Conservation (phyloP, 352 stramenopile species). For the Pythium brassicae region DNA sequence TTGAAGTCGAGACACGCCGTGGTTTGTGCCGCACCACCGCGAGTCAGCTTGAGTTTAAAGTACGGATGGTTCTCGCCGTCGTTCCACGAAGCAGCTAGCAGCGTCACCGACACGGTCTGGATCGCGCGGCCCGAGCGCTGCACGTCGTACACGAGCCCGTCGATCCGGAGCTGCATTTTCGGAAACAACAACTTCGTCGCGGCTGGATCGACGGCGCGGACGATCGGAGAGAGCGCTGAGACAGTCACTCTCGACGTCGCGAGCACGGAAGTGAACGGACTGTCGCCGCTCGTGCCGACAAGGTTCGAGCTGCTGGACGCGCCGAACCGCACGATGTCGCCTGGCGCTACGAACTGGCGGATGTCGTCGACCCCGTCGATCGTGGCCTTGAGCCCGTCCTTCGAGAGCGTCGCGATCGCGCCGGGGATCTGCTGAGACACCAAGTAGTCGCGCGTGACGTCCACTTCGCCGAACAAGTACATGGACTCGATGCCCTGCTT, state of each 20-base stretch:
- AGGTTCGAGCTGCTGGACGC: constrained; percentile 31
- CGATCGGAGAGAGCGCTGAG: constrained; percentile 37
- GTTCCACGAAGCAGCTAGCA: constrained; percentile 25
- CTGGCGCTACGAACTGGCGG: constrained; percentile 51
- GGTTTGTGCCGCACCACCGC: constrained; percentile 22
- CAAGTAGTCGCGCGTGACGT: constrained; percentile 47
- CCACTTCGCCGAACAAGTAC: constrained; percentile 70
- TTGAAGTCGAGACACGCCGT: constrained; percentile 43
- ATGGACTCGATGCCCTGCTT: constrained; percentile 77
- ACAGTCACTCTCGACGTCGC: constrained; percentile 50
- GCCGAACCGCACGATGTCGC: constrained; percentile 67
- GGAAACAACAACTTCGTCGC: constrained; percentile 64
- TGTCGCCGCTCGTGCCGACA: constrained; percentile 60
- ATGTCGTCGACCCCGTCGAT: constrained; percentile 59
- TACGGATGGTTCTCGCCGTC: constrained; percentile 7
- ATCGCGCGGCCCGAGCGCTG: constrained; percentile 88
- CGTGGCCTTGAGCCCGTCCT: constrained; percentile 41
- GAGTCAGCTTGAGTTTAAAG: constrained; percentile 45
- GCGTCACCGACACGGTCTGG: constrained; percentile 62
- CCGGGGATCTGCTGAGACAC: constrained; percentile 53
- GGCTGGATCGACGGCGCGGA: constrained; percentile 18
- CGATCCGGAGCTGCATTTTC: constrained; percentile 85
- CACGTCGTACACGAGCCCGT: constrained; percentile 84
- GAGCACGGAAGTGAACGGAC: constrained; percentile 39
- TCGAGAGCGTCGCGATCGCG: constrained; percentile 41